phyloP scores from a whole-genome alignment of 805 yeast genomes.

The Sugiyamaella boreocaroliniensis region DNA sequence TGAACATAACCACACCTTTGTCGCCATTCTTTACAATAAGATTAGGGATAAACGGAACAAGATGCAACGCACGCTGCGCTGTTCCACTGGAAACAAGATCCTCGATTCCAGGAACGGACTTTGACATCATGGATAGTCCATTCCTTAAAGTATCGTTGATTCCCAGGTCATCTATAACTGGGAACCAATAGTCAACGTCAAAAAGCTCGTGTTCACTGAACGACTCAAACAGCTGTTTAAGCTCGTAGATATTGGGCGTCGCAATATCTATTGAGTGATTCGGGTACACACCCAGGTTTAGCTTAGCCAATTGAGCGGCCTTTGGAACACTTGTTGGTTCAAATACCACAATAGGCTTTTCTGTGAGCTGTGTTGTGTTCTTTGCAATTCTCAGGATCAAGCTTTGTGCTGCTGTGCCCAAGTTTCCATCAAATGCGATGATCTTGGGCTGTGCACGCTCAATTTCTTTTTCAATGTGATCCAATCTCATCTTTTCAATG shows the following conservation, averaged over 20 bases:
- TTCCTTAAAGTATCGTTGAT: slow-evolving; percentile 42
- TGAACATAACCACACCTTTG: slow-evolving; percentile 49
- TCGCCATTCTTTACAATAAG: slow-evolving; percentile 61
- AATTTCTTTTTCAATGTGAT: slow-evolving; percentile 40
- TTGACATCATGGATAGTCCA: slow-evolving; percentile 34
- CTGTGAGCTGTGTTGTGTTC: slow-evolving; percentile 33
- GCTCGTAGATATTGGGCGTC: slow-evolving; percentile 67
- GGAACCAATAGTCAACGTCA: slow-evolving; percentile 68
- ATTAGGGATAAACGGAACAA: slow-evolving; percentile 69
- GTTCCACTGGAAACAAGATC: slow-evolving; percentile 36
- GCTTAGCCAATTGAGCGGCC: slow-evolving; percentile 41
- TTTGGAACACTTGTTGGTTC: slow-evolving; percentile 79
- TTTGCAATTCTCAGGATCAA: slow-evolving; percentile 1
- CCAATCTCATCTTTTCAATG: slow-evolving; percentile 43
- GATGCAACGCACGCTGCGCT: slow-evolving; percentile 55
- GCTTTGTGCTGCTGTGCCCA: slow-evolving; percentile 33
- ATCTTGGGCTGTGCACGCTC: slow-evolving; percentile 38
- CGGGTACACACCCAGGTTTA: slow-evolving; percentile 38
- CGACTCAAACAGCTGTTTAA: slow-evolving; percentile 46
- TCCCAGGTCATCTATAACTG: slow-evolving; percentile 55
- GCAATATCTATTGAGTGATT: slow-evolving; percentile 38
- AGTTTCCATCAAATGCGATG: slow-evolving; percentile 63
- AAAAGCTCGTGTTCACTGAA: slow-evolving; percentile 40
- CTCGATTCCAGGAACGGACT: slow-evolving; percentile 23
- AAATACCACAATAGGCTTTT: slow-evolving; percentile 37